Percentiles rank a stretch among this genome's conserved stretches.
These are phyloP conservation scores for Pleurotus sapidus DNA, from an alignment of 768 basidiomycete genomes.

Conservation along the genomic window DNA sequence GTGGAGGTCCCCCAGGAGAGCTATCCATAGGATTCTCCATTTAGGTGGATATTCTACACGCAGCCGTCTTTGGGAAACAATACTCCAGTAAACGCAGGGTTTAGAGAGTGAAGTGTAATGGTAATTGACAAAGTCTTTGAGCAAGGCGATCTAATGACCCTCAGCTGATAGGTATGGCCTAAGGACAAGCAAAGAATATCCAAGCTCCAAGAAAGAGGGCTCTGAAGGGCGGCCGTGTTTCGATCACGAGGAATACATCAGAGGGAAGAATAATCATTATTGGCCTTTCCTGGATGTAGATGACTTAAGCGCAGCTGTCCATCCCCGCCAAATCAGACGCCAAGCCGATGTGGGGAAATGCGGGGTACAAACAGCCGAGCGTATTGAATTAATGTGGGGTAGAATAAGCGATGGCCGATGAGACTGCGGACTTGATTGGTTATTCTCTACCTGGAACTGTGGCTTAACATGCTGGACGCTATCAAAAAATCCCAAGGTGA, in stretches of 20 bases:
- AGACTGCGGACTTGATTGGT: background rate
- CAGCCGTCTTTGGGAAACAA: background rate
- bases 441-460: no score
- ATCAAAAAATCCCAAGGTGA: no score
- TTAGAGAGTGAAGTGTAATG: background rate
- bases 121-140: background rate
- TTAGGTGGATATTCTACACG: background rate
- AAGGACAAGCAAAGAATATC: background rate
- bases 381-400: no score
- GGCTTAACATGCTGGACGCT: no score
- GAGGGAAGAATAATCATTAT: background rate
- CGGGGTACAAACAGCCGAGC: conserved; percentile 1
- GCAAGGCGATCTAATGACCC: background rate
- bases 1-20: background rate
- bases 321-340: conserved; percentile 1
- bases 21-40: conserved; percentile 3
- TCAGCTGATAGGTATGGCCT: background rate
- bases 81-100: background rate
- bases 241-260: background rate
- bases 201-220: background rate
- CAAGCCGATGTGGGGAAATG: conserved; percentile 6
- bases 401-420: background rate
- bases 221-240: background rate
- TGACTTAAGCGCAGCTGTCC: conserved; percentile 2
- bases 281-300: conserved; percentile 6